These are phyloP conservation scores for Colletotrichum karsti DNA, from an alignment of 2,329 filamentous ascomycete species.

Conservation along the genomic window DNA sequence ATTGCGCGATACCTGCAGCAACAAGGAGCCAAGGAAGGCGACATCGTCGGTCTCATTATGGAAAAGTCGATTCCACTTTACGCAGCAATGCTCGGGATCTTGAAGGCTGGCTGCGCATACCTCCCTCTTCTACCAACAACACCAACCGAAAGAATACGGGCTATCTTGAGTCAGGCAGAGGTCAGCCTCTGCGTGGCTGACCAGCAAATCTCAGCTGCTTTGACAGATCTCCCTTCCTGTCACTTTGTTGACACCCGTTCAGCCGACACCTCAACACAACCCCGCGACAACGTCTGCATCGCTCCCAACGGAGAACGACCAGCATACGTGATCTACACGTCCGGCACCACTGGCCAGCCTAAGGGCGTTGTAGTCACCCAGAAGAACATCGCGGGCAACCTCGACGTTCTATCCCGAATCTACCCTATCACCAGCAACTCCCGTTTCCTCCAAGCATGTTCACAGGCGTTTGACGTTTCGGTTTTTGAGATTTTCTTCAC, in stretches of 20 bases:
- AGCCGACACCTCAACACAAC: slow-evolving; percentile 36
- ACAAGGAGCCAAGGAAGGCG: slow-evolving; percentile 55
- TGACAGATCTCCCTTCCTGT: slow-evolving; percentile 29
- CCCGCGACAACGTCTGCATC: slow-evolving; percentile 46
- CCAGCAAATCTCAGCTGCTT: slow-evolving; percentile 28
- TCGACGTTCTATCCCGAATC: slow-evolving; percentile 70
- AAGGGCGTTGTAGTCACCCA: slow-evolving; percentile 85
- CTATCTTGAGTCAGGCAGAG: slow-evolving; percentile 70
- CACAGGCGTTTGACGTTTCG: slow-evolving; percentile 86
- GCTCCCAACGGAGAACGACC: slow-evolving; percentile 56
- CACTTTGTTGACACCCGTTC: slow-evolving; percentile 44
- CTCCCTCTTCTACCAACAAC: slow-evolving; percentile 81
- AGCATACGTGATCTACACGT: slow-evolving; percentile 85
- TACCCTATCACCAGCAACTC: slow-evolving; percentile 67
- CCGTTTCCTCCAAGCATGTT: slow-evolving; percentile 83
- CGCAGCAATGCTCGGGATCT: slow-evolving; percentile 74
- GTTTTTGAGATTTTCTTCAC: slow-evolving; percentile 92
- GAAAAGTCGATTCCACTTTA: slow-evolving; percentile 81
- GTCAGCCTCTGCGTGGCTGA: slow-evolving; percentile 57
- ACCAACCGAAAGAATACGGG: slow-evolving; percentile 65
- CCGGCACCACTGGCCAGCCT: slow-evolving; percentile 81
- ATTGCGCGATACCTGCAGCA: slow-evolving; percentile 64
- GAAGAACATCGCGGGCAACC: slow-evolving; percentile 78
- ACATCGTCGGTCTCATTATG: slow-evolving; percentile 78
- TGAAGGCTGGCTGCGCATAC: slow-evolving; percentile 82